Conservation (phyloP, 768 basidiomycete genomes). For the Exidia glandulosa region DNA sequence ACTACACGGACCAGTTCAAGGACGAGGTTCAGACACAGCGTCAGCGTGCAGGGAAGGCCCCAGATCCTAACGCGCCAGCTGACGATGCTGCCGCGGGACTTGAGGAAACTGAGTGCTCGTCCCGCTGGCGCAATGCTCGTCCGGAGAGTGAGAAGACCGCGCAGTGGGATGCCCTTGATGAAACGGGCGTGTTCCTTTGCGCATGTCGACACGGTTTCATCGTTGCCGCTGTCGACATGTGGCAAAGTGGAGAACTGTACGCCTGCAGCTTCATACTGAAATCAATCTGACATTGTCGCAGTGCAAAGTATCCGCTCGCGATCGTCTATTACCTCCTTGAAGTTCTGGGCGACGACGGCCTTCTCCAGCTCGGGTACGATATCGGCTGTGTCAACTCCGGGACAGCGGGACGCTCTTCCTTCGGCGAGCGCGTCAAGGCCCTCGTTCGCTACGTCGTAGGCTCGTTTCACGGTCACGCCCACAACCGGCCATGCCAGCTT, state of each 20-base stretch:
- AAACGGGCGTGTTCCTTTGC: neutral
- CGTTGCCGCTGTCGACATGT: neutral
- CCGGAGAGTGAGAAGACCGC: neutral
- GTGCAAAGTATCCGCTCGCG: neutral
- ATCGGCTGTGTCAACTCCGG: neutral
- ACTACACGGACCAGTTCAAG: neutral
- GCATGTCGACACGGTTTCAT: neutral
- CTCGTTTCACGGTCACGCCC: neutral
- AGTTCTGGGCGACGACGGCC: neutral
- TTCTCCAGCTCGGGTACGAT: neutral
- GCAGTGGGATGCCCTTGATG: neutral
- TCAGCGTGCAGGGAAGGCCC: neutral
- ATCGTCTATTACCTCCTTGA: neutral
- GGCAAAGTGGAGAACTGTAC: neutral
- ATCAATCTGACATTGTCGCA: too few species aligned
- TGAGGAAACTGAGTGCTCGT: too few species aligned
- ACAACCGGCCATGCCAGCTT: constrained; percentile 1
- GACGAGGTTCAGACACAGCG: neutral
- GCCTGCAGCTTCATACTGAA: too few species aligned
- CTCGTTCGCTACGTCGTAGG: neutral
- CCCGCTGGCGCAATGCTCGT: neutral
- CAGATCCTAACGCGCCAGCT: neutral
- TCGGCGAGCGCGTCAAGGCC: neutral
- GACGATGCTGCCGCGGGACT: too few species aligned
- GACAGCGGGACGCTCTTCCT: neutral